A percentile compares a stretch with the other conserved stretches of the same genome.
These are phyloP conservation scores for Alternaria brassicicola DNA, from an alignment of 2,329 filamentous ascomycete genomes.

Conservation along the genomic window DNA sequence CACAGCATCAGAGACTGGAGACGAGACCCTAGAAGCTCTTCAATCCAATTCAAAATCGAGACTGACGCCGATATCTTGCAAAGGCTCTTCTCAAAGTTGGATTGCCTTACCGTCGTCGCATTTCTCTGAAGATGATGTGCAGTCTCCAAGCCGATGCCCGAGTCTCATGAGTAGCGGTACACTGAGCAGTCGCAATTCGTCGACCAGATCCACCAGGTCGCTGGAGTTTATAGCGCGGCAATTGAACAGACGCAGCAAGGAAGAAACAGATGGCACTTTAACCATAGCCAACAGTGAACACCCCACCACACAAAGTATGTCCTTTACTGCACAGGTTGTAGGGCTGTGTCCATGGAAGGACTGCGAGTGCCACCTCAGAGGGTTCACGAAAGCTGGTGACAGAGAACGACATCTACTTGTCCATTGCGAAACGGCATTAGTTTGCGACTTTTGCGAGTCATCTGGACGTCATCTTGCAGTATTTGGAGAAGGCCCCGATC, in stretches of 20 bases:
- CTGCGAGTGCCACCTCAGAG: not conserved
- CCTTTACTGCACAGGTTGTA: not conserved
- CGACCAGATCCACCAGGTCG: not conserved
- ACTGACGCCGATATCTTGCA: not conserved
- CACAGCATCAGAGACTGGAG: not conserved
- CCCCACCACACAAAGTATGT: fast-evolving
- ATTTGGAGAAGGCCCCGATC: not conserved
- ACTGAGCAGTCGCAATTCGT: not conserved
- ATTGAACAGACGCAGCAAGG: not conserved
- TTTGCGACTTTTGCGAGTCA: not conserved
- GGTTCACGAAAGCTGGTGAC: not conserved
- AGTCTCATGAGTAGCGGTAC: not conserved
- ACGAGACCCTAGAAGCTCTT: fast-evolving
- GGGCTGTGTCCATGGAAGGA: not conserved
- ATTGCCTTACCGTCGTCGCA: not conserved
- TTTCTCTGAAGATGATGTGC: not conserved
- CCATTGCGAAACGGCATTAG: not conserved
- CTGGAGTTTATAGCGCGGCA: not conserved
- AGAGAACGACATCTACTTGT: not conserved
- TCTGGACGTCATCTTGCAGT: fast-evolving
- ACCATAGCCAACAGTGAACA: not conserved
- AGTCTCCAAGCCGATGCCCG: not conserved
- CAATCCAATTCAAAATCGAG: not conserved
- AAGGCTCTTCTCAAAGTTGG: not conserved
- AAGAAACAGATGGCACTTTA: not conserved